A percentile compares a stretch with the other conserved stretches of the same genome.
phyloP scores from a whole-genome alignment of 2,329 filamentous ascomycete genomes.

The Claviceps spartinae region DNA sequence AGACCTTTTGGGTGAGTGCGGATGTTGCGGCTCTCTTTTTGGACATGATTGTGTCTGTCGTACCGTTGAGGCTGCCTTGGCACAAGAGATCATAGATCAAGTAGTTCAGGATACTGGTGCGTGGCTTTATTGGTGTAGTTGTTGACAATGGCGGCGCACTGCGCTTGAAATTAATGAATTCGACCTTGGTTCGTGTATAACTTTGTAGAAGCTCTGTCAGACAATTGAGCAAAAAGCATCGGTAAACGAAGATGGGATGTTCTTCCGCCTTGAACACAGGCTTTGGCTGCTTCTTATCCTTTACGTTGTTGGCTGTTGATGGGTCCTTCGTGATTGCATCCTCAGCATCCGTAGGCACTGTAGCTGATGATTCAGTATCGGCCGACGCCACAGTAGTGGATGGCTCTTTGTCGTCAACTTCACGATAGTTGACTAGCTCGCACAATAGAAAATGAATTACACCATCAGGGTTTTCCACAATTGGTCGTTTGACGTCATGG shows the following conservation, averaged over 20 bases:
- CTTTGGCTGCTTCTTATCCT: conserved; percentile 54
- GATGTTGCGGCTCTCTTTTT: conserved; percentile 84
- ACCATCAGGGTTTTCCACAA: conserved; percentile 85
- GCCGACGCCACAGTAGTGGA: conserved; percentile 28
- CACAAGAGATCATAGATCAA: conserved; percentile 67
- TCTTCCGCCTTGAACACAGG: conserved; percentile 77
- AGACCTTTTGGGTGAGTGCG: conserved; percentile 68
- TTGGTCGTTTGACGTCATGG: conserved; percentile 62
- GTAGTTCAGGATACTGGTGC: conserved; percentile 87
- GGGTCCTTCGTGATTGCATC: conserved; percentile 19
- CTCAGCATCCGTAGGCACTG: conserved; percentile 14
- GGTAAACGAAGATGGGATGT: conserved; percentile 91
- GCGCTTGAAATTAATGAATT: conserved; percentile 98
- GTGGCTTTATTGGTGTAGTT: conserved; percentile 83
- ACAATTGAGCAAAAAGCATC: conserved; percentile 88
- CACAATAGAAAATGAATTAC: conserved; percentile 91
- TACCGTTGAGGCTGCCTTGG: conserved; percentile 46
- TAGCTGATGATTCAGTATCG: conserved; percentile 19
- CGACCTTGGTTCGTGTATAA: conserved; percentile 90
- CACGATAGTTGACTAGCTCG: conserved; percentile 80
- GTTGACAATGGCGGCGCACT: conserved; percentile 74
- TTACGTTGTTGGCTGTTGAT: conserved; percentile 25
- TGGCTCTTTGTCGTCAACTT: conserved; percentile 75
- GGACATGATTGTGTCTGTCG: conserved; percentile 58
- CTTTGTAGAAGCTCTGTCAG: conserved; percentile 79